These are phyloP conservation scores for Pholiota microspora DNA, from an alignment of 768 basidiomycete genomes.

Conservation along the genomic window DNA sequence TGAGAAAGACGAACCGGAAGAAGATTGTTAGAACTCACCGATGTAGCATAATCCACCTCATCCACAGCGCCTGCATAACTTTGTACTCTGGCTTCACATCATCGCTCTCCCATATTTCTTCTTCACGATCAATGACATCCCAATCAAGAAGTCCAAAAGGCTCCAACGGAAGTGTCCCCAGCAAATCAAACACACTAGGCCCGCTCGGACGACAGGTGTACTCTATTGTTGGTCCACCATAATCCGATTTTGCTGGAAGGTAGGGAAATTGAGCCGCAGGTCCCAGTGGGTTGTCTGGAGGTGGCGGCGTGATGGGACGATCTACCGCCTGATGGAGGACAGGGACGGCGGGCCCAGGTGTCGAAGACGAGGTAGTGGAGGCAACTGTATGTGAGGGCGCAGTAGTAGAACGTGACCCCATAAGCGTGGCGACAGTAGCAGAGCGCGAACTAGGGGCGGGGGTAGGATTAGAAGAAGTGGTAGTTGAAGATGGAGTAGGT, in stretches of 20 bases:
- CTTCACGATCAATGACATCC: conserved; percentile 70
- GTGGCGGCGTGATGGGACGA: conserved; percentile 39
- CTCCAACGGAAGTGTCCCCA: conserved; percentile 58
- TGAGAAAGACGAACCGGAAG: no score
- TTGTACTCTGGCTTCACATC: conserved; percentile 75
- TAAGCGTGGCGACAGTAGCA: no score
- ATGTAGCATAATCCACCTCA: conserved; percentile 56
- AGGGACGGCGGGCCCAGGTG: no score
- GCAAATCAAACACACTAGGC: conserved; percentile 60
- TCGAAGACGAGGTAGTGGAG: conserved; percentile 1
- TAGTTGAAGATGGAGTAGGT: background rate
- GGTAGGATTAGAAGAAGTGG: no score
- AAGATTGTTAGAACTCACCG: no score
- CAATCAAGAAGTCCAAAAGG: conserved; percentile 66
- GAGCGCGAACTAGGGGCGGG: background rate
- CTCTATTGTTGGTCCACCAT: conserved; percentile 43
- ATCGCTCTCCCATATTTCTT: conserved; percentile 71
- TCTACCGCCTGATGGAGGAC: background rate
- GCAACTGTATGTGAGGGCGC: background rate
- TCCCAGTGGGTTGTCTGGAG: conserved; percentile 41
- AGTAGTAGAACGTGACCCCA: no score
- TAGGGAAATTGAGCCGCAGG: conserved; percentile 52
- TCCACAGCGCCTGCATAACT: conserved; percentile 76
- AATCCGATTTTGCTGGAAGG: conserved; percentile 46
- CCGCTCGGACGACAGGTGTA: conserved; percentile 70